phyloP scores from a whole-genome alignment of 139 green algal species.

The Chloropicon primus region DNA sequence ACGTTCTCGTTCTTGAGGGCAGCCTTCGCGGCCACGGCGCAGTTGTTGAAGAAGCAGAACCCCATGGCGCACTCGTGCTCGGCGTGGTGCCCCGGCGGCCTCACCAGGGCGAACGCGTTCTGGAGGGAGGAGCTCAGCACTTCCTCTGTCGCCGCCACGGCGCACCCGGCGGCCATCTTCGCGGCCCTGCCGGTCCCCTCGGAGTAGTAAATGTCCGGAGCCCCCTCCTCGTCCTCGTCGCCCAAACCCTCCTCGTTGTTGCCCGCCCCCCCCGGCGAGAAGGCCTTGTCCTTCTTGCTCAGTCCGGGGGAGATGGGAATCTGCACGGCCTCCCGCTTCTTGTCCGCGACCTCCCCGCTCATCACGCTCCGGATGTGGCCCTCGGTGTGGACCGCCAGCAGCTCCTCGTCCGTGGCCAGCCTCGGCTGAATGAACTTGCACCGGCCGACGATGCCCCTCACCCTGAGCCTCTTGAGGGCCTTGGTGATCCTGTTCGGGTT shows the following conservation, averaged over 20 bases:
- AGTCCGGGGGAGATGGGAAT: not conserved
- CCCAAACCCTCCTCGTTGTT: not conserved
- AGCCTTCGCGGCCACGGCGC: slow-evolving; percentile 41
- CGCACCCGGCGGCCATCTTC: slow-evolving; percentile 8
- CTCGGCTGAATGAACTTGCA: not conserved
- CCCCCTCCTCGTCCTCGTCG: slow-evolving; percentile 1
- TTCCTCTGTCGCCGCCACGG: not conserved
- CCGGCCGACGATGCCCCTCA: not conserved
- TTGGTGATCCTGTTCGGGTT: not conserved
- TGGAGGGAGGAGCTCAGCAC: slow-evolving; percentile 16
- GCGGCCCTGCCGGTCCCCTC: slow-evolving; percentile 2
- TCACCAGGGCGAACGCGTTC: slow-evolving; percentile 41
- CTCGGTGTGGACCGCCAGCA: not conserved
- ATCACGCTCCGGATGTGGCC: not conserved
- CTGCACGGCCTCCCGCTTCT: not conserved
- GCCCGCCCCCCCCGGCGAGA: too few species aligned
- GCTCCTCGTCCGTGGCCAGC: not conserved
- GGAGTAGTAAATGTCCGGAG: slow-evolving; percentile 1
- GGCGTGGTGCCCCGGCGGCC: slow-evolving; percentile 63
- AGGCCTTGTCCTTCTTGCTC: too few species aligned
- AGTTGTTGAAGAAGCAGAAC: slow-evolving; percentile 73
- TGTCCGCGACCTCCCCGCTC: not conserved
- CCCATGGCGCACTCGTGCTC: slow-evolving; percentile 29
- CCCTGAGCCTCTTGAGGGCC: not conserved
- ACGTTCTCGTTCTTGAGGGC: slow-evolving; percentile 21